Base-by-base conservation (phyloP, 2,329 filamentous ascomycete genomes). In the Colletotrichum sp. region DNA sequence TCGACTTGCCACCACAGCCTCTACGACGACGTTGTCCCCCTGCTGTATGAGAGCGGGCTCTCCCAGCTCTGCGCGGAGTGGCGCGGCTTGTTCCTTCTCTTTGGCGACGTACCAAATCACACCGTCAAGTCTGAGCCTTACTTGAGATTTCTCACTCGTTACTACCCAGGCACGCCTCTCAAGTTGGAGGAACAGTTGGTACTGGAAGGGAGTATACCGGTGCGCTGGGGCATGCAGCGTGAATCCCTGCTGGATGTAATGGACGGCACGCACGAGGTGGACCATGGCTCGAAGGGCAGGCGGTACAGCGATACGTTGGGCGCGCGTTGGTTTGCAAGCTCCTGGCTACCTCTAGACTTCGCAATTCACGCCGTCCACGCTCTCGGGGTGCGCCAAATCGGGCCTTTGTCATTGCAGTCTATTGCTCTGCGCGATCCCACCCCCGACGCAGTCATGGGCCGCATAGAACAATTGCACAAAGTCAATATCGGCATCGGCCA, bases 241-340 rank as follows among this genome's bases (percentile, higher is more conserved):
- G 71, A 79, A 12, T 71, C 80, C 9, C 65, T 83, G 11, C 80
- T 84, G 68, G 83, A 85, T 76, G 80, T 82, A 28, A 75, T 85
- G 76, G 84, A 86, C 71, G 82, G 81, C n/a, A 81, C 84, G 4
- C 83, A 86, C 32, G 85, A 85, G n/a, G 79, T 81, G 52, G 85
- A 83, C 3, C 85, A 85, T 76, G 84, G 84, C 27, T 83, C 86
- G 30, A 77, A 78, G 16, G 84, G 85, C 44, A 91, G 89, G 75
- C 83, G 85, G 11, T 90, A 92, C 77, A 93, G 91, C 80, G 95
- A 97, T 82, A 85, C 87, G 1, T 89, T 98, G 34, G 93, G 94
- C 22, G 94, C 96, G n/a, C 91, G 93, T 77, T 92, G 95, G 86
- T 96, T 98, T 82, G 96, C 96, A 12, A 93, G 88, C 73, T 86